Conservation (phyloP, 2,329 filamentous ascomycete genomes). For the Fonsecaea monophora region DNA sequence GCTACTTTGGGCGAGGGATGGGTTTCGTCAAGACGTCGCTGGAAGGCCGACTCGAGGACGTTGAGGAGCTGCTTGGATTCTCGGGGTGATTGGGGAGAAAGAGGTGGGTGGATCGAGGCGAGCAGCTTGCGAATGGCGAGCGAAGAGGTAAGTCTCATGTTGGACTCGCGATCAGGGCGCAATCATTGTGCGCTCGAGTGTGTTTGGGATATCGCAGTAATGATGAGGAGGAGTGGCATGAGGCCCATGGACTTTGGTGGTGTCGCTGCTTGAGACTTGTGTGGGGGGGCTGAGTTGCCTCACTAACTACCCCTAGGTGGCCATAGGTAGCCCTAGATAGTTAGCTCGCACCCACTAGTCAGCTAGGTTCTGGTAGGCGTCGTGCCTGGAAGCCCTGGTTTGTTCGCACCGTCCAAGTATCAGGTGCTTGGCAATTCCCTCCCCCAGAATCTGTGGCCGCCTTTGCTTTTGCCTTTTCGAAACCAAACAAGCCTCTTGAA, state of each 20-base stretch:
- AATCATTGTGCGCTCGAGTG: conserved; percentile 7
- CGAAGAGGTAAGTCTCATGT: conserved; percentile 60
- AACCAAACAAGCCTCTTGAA: conserved; percentile 22
- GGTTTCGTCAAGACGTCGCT: conserved; percentile 66
- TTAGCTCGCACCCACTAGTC: background rate
- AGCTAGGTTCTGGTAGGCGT: background rate
- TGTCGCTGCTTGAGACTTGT: background rate
- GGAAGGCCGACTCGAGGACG: conserved; percentile 68
- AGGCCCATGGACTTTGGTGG: background rate
- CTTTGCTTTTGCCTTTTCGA: conserved; percentile 19
- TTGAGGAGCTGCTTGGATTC: conserved; percentile 67
- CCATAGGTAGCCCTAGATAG: background rate
- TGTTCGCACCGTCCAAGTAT: background rate
- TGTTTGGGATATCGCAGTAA: background rate
- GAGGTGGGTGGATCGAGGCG: conserved; percentile 60
- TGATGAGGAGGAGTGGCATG: background rate
- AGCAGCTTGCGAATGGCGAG: conserved; percentile 58
- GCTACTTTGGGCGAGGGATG: conserved; percentile 52
- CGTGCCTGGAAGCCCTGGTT: background rate
- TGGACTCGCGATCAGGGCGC: conserved; percentile 13
- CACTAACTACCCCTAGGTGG: background rate
- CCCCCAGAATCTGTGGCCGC: conserved; percentile 23
- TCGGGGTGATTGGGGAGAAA: conserved; percentile 58
- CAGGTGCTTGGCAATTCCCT: conserved; percentile 21
- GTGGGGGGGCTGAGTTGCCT: background rate